Percentiles rank a stretch among this genome's conserved stretches.
These are phyloP conservation scores for Nannizziopsis arthrosporioides DNA, from an alignment of 2,329 filamentous ascomycete species.

Conservation along the genomic window DNA sequence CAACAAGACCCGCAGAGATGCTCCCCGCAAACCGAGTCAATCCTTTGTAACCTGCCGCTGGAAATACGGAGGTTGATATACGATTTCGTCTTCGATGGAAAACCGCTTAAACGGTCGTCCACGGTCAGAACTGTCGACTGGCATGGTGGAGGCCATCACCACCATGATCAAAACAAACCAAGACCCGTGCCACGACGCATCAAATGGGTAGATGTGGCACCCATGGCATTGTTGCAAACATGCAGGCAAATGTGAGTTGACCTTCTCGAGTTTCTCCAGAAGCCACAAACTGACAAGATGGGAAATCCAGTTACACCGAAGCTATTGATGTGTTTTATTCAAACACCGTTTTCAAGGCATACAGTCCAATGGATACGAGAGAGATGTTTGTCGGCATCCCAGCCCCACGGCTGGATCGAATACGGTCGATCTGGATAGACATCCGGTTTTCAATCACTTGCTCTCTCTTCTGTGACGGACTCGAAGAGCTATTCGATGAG, in stretches of 20 bases:
- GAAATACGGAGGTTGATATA: conserved; percentile 9
- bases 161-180: not conserved
- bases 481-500: conserved; percentile 8
- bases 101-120: not conserved
- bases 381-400: conserved; percentile 1
- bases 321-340: conserved; percentile 10
- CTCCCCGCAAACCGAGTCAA: conserved; percentile 6
- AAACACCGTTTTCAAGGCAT: conserved; percentile 7
- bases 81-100: conserved; percentile 5
- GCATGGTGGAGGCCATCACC: not conserved
- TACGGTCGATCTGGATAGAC: conserved; percentile 11
- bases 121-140: conserved; percentile 2
- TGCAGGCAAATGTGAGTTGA: conserved; percentile 9
- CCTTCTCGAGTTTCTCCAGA: not conserved
- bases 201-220: conserved; percentile 2
- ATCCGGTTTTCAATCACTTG: conserved; percentile 11
- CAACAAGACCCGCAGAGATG: not conserved
- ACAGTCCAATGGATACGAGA: not conserved
- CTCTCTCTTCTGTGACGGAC: conserved; percentile 6
- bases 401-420: conserved; percentile 4
- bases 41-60: conserved; percentile 9
- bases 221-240: conserved; percentile 9
- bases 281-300: not conserved
- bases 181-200: conserved; percentile 1
- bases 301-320: conserved; percentile 7